Evolutionary conservation across 225 moss, liverwort and hornwort genomes (phyloP).

Genomic region (Asterella californica): DNA sequence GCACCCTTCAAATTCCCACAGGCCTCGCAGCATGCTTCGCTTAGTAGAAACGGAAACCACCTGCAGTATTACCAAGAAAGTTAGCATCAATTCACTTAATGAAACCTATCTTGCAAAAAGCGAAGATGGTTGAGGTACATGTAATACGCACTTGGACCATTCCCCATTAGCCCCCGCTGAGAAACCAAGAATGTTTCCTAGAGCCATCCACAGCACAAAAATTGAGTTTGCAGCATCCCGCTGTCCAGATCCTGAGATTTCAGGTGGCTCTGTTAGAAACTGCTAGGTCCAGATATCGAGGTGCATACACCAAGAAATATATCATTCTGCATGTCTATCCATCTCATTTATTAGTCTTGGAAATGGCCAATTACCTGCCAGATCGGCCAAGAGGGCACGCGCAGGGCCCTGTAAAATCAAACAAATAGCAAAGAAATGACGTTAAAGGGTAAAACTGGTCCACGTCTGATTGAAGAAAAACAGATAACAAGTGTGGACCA

Average conservation of each 20-base stretch:
- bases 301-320: neutral
- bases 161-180: slow-evolving; percentile 71
- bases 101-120: neutral
- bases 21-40: slow-evolving; percentile 72
- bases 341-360: neutral
- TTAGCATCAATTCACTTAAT: neutral
- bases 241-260: slow-evolving; percentile 44
- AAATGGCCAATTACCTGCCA: slow-evolving; percentile 40
- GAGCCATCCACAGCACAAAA: slow-evolving; percentile 83
- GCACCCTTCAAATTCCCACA: slow-evolving; percentile 93
- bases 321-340: neutral
- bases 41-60: slow-evolving; percentile 65
- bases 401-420: slow-evolving; percentile 53
- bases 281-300: neutral
- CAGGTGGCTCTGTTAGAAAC: neutral
- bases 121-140: neutral
- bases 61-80: slow-evolving; percentile 25
- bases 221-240: slow-evolving; percentile 77
- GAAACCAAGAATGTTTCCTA: slow-evolving; percentile 84
- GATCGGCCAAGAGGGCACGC: slow-evolving; percentile 80
- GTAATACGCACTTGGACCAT: slow-evolving; percentile 55
- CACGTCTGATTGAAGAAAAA: neutral
- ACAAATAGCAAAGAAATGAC: neutral
- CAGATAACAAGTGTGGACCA: neutral
- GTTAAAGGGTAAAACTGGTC: neutral